Percentiles rank a stretch among this genome's conserved stretches.
phyloP scores from a whole-genome alignment of 768 basidiomycete genomes.

The Lactarius hengduanensis region DNA sequence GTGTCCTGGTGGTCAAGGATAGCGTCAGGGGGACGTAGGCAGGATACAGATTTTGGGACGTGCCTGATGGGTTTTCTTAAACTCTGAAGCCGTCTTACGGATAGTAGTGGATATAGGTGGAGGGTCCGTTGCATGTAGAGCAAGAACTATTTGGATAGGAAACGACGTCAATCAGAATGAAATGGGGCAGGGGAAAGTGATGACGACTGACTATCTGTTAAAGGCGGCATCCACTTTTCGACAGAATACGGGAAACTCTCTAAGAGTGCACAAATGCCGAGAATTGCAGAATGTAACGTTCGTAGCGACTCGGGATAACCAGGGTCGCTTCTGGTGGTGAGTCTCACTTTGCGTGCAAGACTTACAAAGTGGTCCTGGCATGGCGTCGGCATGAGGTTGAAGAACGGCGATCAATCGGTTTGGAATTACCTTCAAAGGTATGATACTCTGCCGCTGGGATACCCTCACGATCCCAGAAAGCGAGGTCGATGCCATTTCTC shows the following conservation, averaged over 20 bases:
- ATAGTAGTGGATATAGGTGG: constrained; percentile 90
- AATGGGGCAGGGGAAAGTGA: background rate
- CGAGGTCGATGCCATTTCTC: constrained; percentile 86
- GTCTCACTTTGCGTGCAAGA: constrained; percentile 54
- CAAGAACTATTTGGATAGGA: constrained; percentile 51
- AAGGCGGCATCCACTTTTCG: constrained; percentile 53
- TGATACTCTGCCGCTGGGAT: constrained; percentile 84
- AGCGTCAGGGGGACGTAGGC: background rate
- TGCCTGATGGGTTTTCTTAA: constrained; percentile 62
- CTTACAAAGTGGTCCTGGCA: constrained; percentile 75
- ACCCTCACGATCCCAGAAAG: constrained; percentile 85
- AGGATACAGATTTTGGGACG: constrained; percentile 1
- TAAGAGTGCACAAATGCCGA: constrained; percentile 50
- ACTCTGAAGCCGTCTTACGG: constrained; percentile 79
- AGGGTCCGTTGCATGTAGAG: constrained; percentile 78
- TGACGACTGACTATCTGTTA: constrained; percentile 62
- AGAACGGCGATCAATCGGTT: constrained; percentile 6
- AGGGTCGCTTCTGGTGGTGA: constrained; percentile 70
- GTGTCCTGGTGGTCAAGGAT: constrained; percentile 57
- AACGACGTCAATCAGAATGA: constrained; percentile 10
- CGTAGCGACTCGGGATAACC: constrained; percentile 70
- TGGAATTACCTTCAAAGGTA: constrained; percentile 68
- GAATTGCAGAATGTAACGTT: constrained; percentile 68
- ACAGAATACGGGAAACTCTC: constrained; percentile 60
- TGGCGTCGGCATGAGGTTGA: constrained; percentile 11